Evolutionary conservation across 2,329 filamentous ascomycete genomes (phyloP).

Genomic region (Pestalotiopsis sp.): DNA sequence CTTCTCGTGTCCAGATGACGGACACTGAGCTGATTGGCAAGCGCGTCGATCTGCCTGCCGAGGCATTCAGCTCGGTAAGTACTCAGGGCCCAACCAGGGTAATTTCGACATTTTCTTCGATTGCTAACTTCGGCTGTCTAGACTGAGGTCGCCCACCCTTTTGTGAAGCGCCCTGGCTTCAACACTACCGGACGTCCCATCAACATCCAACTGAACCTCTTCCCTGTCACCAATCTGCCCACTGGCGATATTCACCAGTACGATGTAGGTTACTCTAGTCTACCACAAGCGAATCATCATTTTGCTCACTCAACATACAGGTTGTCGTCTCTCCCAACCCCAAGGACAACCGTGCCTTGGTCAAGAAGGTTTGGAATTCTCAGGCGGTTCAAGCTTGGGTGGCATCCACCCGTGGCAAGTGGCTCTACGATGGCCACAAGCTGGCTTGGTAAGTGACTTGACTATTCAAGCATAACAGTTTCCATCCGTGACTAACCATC

Average conservation of each 20-base stretch:
- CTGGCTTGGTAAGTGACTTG: slow-evolving; percentile 74
- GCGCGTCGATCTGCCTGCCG: slow-evolving; percentile 61
- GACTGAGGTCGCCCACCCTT: slow-evolving; percentile 32
- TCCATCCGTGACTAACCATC: slow-evolving; percentile 17
- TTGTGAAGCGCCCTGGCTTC: slow-evolving; percentile 54
- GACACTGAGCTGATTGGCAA: slow-evolving; percentile 38
- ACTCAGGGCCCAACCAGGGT: not conserved
- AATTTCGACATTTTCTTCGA: not conserved
- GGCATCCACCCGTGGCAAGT: slow-evolving; percentile 48
- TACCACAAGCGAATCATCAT: slow-evolving; percentile 12
- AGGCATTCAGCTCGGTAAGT: slow-evolving; percentile 53
- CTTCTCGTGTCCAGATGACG: not conserved
- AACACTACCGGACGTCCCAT: slow-evolving; percentile 59
- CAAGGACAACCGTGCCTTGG: slow-evolving; percentile 60
- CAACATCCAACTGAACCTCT: slow-evolving; percentile 71
- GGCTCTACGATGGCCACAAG: slow-evolving; percentile 82
- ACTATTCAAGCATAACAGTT: not conserved
- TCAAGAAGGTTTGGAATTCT: slow-evolving; percentile 78
- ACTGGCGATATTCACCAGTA: slow-evolving; percentile 75
- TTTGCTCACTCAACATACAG: slow-evolving; percentile 41
- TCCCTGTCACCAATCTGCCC: slow-evolving; percentile 65
- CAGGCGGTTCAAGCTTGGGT: slow-evolving; percentile 59
- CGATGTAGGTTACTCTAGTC: slow-evolving; percentile 63
- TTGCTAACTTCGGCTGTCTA: slow-evolving; percentile 24
- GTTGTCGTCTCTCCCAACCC: slow-evolving; percentile 65